Evolutionary conservation across 2,329 filamentous ascomycete species (phyloP).

Genomic region (Alternaria consortialis): DNA sequence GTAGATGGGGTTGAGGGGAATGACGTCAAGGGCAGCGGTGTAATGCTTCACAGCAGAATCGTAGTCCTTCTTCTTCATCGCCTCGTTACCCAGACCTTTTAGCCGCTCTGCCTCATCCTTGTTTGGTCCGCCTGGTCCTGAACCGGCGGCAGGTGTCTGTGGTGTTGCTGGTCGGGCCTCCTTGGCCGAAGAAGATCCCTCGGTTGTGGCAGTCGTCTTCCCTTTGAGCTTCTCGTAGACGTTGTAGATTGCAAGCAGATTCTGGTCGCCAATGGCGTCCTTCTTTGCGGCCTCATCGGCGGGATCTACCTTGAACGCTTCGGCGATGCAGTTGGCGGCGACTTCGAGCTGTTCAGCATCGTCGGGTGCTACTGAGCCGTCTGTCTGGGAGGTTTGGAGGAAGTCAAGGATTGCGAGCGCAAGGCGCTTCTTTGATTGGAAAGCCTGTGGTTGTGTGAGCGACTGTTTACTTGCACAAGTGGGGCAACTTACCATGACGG

Average conservation of each 20-base stretch:
- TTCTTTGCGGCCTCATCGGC: conserved; percentile 74
- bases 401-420: conserved; percentile 98
- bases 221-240: conserved; percentile 95
- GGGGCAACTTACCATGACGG: conserved; percentile 42
- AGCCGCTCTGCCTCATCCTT: conserved; percentile 86
- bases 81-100: conserved; percentile 90
- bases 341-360: conserved; percentile 95
- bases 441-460: conserved; percentile 47
- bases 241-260: conserved; percentile 87
- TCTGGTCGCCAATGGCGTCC: conserved; percentile 84
- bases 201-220: conserved; percentile 61
- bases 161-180: conserved; percentile 54
- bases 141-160: conserved; percentile 42
- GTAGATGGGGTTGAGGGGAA: conserved; percentile 92
- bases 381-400: conserved; percentile 81
- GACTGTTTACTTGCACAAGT: conserved; percentile 15
- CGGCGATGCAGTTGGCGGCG: conserved; percentile 90
- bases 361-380: conserved; percentile 87
- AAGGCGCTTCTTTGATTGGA: conserved; percentile 78
- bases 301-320: conserved; percentile 95
- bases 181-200: conserved; percentile 53
- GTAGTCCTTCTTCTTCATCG: conserved; percentile 96
- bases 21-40: conserved; percentile 81
- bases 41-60: conserved; percentile 82
- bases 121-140: conserved; percentile 58